Base-by-base conservation (phyloP, 1,284 basidiomycete genomes). In the Xanthoconium separans region DNA sequence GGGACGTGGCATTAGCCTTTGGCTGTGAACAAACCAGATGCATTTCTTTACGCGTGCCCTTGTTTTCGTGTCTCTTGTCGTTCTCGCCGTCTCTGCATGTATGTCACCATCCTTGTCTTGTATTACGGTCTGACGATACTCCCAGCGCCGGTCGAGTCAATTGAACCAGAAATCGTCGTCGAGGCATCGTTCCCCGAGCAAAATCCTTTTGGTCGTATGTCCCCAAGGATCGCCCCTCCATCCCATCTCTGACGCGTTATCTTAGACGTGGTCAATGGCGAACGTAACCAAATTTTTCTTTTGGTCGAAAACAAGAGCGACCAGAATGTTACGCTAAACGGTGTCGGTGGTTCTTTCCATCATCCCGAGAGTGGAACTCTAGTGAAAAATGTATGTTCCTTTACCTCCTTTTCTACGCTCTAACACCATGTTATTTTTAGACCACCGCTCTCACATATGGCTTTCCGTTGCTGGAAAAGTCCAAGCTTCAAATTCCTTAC, bases 201-300 rank as follows among this genome's bases (percentile, higher is more conserved):
- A 57, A 94, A 94, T 71, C 81, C 84, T 2, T 93, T 93, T 64
- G 89, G 87, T 62, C 87, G 92, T 94, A 70, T 68, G 91, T 84
- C 43, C 43, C 31, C 39, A 50, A 39, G 37, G 44, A 34, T 37
- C 24, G 4, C n/a, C 5, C 24, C 11, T 12, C 39, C 34, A 33
- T 13, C 27, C 20, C n/a, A 45, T 13, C 16, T 33, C 48, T 59
- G 36, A 64, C 44, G 31, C 65, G 15, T 52, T 24, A 37, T 34
- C 34, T 9, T 15, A 93, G 93, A 93, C 57, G 77, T 95, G 50
- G 84, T 93, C 45, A 95, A 95, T 65, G 93, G 93, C 55, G 89
- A 95, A 75, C 82, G 81, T 64, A 95, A 93, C 73, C 74, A 77
- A 48, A 73, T 95, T 30, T 70, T 75, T 22, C 70, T 95, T 53